phyloP scores from a whole-genome alignment of 2,329 filamentous ascomycete species.

The Zymoseptoria ardabiliae region DNA sequence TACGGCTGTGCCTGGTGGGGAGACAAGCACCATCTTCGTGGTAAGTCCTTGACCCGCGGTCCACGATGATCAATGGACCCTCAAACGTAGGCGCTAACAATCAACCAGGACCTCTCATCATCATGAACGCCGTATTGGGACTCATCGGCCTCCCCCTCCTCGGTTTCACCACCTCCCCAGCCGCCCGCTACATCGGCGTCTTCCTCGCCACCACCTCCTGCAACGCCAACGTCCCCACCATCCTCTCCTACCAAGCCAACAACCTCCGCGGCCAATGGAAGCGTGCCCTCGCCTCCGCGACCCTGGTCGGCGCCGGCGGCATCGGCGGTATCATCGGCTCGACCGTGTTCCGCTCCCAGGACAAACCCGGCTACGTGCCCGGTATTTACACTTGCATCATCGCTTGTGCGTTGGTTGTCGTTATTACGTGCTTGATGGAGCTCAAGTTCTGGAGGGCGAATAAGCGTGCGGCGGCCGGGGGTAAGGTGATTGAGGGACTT shows the following conservation, averaged over 20 bases:
- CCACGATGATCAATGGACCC: too few species aligned
- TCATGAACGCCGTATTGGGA: conserved; percentile 28
- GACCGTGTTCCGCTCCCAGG: conserved; percentile 29
- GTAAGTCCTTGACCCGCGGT: too few species aligned
- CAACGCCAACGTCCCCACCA: conserved; percentile 56
- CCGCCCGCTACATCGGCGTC: conserved; percentile 30
- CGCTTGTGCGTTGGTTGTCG: conserved; percentile 23
- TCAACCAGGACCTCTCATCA: conserved; percentile 30
- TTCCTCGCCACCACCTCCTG: conserved; percentile 30
- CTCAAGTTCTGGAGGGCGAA: conserved; percentile 30
- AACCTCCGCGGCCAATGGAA: conserved; percentile 89
- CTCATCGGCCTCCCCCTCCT: conserved; percentile 30
- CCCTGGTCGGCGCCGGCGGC: conserved; percentile 67
- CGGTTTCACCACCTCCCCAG: conserved; percentile 25
- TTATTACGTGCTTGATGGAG: conserved; percentile 25
- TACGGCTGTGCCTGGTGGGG: conserved; percentile 24
- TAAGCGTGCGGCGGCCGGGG: conserved; percentile 29
- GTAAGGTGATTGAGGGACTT: conserved; percentile 30
- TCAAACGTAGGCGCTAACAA: too few species aligned
- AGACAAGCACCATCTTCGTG: conserved; percentile 30
- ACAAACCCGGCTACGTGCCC: conserved; percentile 27
- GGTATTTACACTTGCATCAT: conserved; percentile 28
- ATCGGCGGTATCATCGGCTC: conserved; percentile 60
- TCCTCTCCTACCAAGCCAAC: conserved; percentile 76
- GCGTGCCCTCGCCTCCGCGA: conserved; percentile 69